These are phyloP conservation scores for Hibiscus tridactylites DNA, from an alignment of 345 rosid species.

Conservation along the genomic window DNA sequence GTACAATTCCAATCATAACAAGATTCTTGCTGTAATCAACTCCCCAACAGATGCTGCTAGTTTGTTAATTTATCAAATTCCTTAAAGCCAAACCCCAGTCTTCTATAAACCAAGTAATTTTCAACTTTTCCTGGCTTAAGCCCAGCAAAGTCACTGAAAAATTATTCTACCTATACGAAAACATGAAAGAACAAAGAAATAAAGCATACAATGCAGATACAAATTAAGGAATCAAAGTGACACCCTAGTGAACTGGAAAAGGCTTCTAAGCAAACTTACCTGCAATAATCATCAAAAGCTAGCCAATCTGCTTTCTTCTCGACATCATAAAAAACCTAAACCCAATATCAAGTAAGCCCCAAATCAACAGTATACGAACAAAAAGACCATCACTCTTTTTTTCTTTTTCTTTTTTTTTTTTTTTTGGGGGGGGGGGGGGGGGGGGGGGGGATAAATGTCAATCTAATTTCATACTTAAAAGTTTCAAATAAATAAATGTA, in stretches of 20 bases:
- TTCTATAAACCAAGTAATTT: background rate
- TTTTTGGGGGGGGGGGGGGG: background rate
- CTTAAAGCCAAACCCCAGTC: background rate
- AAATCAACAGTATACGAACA: background rate
- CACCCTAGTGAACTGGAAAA: background rate
- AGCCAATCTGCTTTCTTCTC: slow-evolving; percentile 70
- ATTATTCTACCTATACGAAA: background rate
- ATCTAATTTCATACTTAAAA: background rate
- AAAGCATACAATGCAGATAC: background rate
- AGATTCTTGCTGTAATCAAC: background rate
- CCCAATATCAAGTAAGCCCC: slow-evolving; percentile 1
- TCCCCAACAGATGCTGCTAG: background rate
- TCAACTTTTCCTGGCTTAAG: background rate
- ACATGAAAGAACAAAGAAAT: background rate
- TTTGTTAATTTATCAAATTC: background rate
- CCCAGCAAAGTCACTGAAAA: background rate
- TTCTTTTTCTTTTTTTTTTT: background rate
- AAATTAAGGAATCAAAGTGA: background rate
- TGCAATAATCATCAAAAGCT: slow-evolving; percentile 56
- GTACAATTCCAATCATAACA: background rate
- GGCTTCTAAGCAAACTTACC: slow-evolving; percentile 33
- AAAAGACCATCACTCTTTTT: background rate
- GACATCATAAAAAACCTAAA: slow-evolving; percentile 54
- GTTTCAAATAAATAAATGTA: background rate
- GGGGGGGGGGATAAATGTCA: background rate